Evolutionary conservation across 78 protist genomes (phyloP).

Genomic region (Dictyostelium brefeldianum): DNA sequence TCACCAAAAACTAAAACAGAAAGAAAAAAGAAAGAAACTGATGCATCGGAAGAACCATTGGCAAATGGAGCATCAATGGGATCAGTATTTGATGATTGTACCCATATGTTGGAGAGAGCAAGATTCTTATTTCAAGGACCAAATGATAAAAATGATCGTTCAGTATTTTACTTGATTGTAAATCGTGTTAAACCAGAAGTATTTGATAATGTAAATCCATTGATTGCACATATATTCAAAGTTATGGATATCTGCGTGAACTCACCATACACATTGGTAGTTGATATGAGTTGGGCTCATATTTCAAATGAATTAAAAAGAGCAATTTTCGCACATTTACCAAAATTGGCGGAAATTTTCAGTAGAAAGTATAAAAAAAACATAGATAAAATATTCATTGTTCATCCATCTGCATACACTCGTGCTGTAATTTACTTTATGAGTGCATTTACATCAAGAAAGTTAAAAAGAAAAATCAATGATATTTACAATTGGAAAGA

Average conservation of each 20-base stretch:
- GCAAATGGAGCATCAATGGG: neutral
- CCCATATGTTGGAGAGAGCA: slow-evolving; percentile 68
- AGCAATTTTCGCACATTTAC: slow-evolving; percentile 67
- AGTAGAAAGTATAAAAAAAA: slow-evolving; percentile 82
- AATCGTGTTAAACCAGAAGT: slow-evolving; percentile 61
- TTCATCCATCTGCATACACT: slow-evolving; percentile 82
- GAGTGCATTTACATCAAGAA: slow-evolving; percentile 66
- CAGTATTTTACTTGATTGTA: slow-evolving; percentile 76
- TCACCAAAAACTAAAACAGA: slow-evolving; percentile 75
- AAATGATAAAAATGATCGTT: slow-evolving; percentile 52
- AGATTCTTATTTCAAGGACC: slow-evolving; percentile 85
- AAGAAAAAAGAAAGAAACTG: slow-evolving; percentile 64
- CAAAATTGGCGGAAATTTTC: slow-evolving; percentile 57
- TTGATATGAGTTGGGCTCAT: slow-evolving; percentile 85
- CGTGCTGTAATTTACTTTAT: slow-evolving; percentile 64
- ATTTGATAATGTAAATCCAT: slow-evolving; percentile 70
- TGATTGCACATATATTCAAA: slow-evolving; percentile 74
- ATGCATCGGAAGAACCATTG: slow-evolving; percentile 20
- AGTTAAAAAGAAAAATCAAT: slow-evolving; percentile 66
- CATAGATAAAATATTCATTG: slow-evolving; percentile 66
- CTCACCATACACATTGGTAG: slow-evolving; percentile 50
- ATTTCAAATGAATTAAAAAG: slow-evolving; percentile 44
- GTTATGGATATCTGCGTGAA: slow-evolving; percentile 71
- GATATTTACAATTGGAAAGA: slow-evolving; percentile 85
- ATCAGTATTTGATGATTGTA: slow-evolving; percentile 58